Conservation (phyloP, 192 early-diverging fungal genomes). For the Oehlia diaphana region DNA sequence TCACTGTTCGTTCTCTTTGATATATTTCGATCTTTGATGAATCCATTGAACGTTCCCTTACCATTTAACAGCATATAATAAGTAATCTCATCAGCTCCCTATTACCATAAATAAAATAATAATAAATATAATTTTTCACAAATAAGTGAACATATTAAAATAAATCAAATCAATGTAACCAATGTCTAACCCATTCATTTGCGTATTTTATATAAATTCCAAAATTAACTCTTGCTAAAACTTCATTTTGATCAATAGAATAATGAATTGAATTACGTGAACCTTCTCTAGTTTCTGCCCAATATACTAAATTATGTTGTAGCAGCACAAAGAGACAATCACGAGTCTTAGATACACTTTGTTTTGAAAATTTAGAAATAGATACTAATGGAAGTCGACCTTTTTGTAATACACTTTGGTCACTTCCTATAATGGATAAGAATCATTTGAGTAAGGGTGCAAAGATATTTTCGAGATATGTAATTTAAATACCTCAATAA, state of each 20-base stretch:
- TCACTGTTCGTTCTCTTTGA: constrained; percentile 13
- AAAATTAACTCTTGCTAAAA: constrained; percentile 52
- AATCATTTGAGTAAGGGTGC: background rate
- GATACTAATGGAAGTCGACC: constrained; percentile 66
- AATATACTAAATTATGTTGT: constrained; percentile 80
- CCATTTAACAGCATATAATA: constrained; percentile 33
- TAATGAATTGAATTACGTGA: constrained; percentile 69
- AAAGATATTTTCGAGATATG: background rate
- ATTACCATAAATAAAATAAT: background rate
- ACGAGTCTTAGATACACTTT: constrained; percentile 56
- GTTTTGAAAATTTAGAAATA: constrained; percentile 51
- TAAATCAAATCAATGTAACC: background rate
- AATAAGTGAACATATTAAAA: background rate
- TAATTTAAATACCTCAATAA: constrained; percentile 58
- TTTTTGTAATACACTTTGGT: constrained; percentile 50
- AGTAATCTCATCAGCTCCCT: constrained; percentile 21
- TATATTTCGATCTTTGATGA: constrained; percentile 26
- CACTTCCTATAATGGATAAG: constrained; percentile 50
- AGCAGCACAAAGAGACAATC: constrained; percentile 81
- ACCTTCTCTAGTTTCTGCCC: constrained; percentile 64
- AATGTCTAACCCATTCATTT: background rate
- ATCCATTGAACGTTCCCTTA: constrained; percentile 29
- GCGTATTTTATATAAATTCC: constrained; percentile 14
- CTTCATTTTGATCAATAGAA: constrained; percentile 49
- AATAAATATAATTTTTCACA: too few relatives aligned